phyloP scores from a whole-genome alignment of 768 basidiomycete species.

The Kwoniella sp. region DNA sequence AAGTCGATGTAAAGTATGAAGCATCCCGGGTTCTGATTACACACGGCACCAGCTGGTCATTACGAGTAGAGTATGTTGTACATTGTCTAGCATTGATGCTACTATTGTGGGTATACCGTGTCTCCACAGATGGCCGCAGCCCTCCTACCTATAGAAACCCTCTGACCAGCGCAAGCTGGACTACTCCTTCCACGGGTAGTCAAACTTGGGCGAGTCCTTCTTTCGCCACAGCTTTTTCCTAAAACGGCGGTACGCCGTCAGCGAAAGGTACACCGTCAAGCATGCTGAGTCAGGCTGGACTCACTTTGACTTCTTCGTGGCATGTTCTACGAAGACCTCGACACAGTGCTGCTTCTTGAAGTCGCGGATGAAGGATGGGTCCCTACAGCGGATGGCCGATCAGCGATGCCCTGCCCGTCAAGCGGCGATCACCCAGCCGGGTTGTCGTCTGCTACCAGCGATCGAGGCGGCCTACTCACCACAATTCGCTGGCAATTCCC shows the following conservation, averaged over 20 bases:
- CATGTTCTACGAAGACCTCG: slow-evolving; percentile 80
- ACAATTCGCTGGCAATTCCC: slow-evolving; percentile 91
- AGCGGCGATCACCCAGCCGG: too few species aligned
- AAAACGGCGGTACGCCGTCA: not conserved
- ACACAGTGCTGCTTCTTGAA: slow-evolving; percentile 80
- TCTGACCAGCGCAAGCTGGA: too few species aligned
- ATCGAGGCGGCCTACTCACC: slow-evolving; percentile 65
- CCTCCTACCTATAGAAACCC: too few species aligned
- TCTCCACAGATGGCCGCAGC: too few species aligned
- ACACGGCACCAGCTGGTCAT: too few species aligned
- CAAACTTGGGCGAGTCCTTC: slow-evolving; percentile 54
- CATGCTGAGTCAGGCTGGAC: slow-evolving; percentile 44
- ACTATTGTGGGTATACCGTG: not conserved
- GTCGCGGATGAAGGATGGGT: slow-evolving; percentile 88
- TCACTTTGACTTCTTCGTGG: slow-evolving; percentile 83
- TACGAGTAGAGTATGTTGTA: not conserved
- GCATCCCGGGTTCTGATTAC: too few species aligned
- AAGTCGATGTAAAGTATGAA: slow-evolving; percentile 13
- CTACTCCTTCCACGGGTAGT: slow-evolving; percentile 84
- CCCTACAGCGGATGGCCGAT: too few species aligned
- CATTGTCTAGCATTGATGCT: not conserved
- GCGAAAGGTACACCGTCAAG: not conserved
- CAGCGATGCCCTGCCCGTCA: too few species aligned
- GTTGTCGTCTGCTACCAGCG: too few species aligned
- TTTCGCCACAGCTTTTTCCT: slow-evolving; percentile 68